These are phyloP conservation scores for Russula abietina DNA, from an alignment of 768 basidiomycete species.

Conservation along the genomic window DNA sequence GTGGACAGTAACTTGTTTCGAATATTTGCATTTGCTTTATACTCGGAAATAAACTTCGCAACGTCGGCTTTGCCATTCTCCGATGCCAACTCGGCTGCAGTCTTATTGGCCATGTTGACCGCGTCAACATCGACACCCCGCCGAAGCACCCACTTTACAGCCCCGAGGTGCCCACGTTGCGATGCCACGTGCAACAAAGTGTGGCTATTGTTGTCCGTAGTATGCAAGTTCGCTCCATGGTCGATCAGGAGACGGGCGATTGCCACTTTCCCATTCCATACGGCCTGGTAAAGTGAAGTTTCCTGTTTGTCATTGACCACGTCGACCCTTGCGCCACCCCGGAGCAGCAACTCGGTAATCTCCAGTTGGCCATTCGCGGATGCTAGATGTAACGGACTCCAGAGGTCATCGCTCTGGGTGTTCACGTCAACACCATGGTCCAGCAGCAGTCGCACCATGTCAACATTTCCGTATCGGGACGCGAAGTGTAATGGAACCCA, in stretches of 20 bases:
- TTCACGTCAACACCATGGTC: neutral
- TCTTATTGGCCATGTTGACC: neutral
- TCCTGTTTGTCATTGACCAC: neutral
- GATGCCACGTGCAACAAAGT: neutral
- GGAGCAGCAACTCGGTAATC: neutral
- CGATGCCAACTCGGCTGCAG: neutral
- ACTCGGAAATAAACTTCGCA: neutral
- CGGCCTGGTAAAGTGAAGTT: neutral
- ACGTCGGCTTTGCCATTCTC: neutral
- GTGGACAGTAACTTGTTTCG: neutral
- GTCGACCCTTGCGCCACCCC: neutral
- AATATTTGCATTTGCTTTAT: neutral
- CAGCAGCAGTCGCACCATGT: neutral
- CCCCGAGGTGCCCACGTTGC: neutral
- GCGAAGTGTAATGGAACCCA: neutral
- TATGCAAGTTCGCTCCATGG: neutral
- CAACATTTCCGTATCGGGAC: neutral
- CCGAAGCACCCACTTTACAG: neutral
- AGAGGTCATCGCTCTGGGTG: neutral
- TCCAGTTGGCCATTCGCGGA: neutral
- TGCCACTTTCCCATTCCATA: neutral
- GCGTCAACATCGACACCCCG: neutral
- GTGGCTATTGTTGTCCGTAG: neutral
- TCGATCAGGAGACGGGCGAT: slow-evolving; percentile 1
- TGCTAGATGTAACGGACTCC: neutral